Conservation (phyloP, 1,284 basidiomycete species). For the Mycosarcoma maydis region DNA sequence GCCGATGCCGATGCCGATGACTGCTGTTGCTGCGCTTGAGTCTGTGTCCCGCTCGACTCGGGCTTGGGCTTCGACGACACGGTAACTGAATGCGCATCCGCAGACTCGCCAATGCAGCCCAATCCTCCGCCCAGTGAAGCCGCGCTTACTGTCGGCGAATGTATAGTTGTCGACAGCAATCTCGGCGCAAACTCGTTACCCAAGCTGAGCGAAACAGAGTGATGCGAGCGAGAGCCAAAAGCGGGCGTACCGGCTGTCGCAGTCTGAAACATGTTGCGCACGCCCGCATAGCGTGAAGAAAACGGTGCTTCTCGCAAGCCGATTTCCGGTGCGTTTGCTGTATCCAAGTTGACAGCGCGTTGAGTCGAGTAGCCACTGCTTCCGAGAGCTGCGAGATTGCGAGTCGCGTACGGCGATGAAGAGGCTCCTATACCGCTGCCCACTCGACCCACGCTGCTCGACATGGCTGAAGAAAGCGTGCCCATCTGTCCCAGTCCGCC, state of each 20-base stretch:
- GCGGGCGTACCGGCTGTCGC: slow-evolving; percentile 3
- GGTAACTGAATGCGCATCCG: not conserved
- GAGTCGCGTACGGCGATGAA: slow-evolving; percentile 35
- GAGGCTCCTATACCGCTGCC: not conserved
- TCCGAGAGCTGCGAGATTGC: slow-evolving; percentile 27
- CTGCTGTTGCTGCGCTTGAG: not conserved
- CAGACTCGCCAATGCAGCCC: slow-evolving; percentile 2
- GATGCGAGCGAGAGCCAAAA: slow-evolving; percentile 11
- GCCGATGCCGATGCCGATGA: no score
- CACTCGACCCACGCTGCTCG: not conserved
- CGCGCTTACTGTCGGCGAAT: slow-evolving; percentile 16
- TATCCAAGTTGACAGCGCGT: slow-evolving; percentile 2
- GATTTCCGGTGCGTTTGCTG: not conserved
- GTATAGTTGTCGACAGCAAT: slow-evolving; percentile 29
- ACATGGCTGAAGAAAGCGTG: slow-evolving; percentile 18
- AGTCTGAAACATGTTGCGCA: slow-evolving; percentile 47
- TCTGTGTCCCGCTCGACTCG: not conserved
- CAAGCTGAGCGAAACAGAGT: slow-evolving; percentile 31
- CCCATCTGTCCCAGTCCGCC: slow-evolving; percentile 59
- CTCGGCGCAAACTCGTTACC: slow-evolving; percentile 54
- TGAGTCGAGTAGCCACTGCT: slow-evolving; percentile 7
- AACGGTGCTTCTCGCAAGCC: slow-evolving; percentile 17
- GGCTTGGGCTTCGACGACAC: slow-evolving; percentile 2
- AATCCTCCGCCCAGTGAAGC: not conserved
- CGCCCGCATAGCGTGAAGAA: slow-evolving; percentile 45